Base-by-base conservation (phyloP, 257 asterid genomes). In the Voacanga thouarsii region DNA sequence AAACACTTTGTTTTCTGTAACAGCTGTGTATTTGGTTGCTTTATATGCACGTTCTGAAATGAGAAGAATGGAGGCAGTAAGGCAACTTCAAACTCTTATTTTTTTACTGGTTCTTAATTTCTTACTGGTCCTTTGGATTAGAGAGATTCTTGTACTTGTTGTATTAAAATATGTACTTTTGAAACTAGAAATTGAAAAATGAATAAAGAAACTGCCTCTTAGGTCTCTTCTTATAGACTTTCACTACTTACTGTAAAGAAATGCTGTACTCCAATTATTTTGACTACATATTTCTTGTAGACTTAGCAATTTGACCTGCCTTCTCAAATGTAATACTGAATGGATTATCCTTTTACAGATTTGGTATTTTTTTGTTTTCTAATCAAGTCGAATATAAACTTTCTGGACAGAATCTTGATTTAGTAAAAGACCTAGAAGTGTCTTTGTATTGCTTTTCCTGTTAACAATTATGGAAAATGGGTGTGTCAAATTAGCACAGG, bases 1-100 rank as follows among this genome's bases (percentile, higher is more conserved):
- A 72, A 76, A 60, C 49, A 15, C 74, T 11, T 71, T 53, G 2
- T 61, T 82, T 67, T 78, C 81, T 77, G 79, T 83, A 69, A 73
- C 99, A 95, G 98, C 97, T 80, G 98, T 96, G 77, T 96, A 89
- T 86, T 92, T 93, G 81, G 97, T 96, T 49, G 98, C 98, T 73
- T 96, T 79, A 77, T 93, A 96, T 89, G 98, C 99, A 82, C 98
- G 98, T 79, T 80, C 89, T 60, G 99, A 93, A 75, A 96, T 93
- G 96, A 83, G 90, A 78, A 93, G 88, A 88, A 96, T 93, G 99
- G 98, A 96, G 23, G 95, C 89, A 88, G 98, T 93, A 89, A 89
- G 71, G 80, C 57, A 82, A 82, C 63, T 63, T 72, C 51, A 5
- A 33, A 63, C 23, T 67, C 6, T n/a, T 60, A 19, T 23, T 50